Evolutionary conservation across 805 yeast species (phyloP).

Genomic region (Yamadazyma kitorensis): DNA sequence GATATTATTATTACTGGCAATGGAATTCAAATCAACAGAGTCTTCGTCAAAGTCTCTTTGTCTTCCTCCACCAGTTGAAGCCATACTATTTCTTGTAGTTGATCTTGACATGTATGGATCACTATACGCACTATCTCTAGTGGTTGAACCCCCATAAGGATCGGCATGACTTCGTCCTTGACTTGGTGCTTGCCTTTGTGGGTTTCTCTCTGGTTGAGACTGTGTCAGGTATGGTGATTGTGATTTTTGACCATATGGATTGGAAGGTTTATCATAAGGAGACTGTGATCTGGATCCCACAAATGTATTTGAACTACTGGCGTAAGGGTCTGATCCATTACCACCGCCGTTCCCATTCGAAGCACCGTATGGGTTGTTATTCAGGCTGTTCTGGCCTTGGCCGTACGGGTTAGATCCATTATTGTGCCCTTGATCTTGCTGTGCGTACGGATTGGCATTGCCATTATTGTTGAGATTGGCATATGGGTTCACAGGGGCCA

Average conservation of each 20-base stretch:
- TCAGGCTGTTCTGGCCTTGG: background rate
- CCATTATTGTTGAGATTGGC: conserved; percentile 23
- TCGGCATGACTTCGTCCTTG: conserved; percentile 2
- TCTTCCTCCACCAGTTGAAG: conserved; percentile 3
- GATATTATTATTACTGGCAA: conserved; percentile 29
- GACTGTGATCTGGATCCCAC: conserved; percentile 1
- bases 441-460: conserved; percentile 12
- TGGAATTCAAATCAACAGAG: conserved; percentile 36
- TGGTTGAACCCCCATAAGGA: conserved; percentile 12
- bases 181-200: background rate
- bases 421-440: too few relatives aligned
- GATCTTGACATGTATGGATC: conserved; percentile 9
- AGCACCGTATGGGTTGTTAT: background rate
- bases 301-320: too few relatives aligned
- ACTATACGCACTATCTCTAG: background rate
- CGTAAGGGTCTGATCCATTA: conserved; percentile 7
- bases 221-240: background rate
- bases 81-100: conserved; percentile 4
- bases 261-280: conserved; percentile 4
- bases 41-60: conserved; percentile 24
- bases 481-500: conserved; percentile 42
- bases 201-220: background rate
- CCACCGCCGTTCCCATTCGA: too few relatives aligned
- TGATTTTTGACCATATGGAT: conserved; percentile 4
- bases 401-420: conserved; percentile 1